These are phyloP conservation scores for Pyrus pyrifolia DNA, from an alignment of 306 rosid genomes.

Conservation along the genomic window DNA sequence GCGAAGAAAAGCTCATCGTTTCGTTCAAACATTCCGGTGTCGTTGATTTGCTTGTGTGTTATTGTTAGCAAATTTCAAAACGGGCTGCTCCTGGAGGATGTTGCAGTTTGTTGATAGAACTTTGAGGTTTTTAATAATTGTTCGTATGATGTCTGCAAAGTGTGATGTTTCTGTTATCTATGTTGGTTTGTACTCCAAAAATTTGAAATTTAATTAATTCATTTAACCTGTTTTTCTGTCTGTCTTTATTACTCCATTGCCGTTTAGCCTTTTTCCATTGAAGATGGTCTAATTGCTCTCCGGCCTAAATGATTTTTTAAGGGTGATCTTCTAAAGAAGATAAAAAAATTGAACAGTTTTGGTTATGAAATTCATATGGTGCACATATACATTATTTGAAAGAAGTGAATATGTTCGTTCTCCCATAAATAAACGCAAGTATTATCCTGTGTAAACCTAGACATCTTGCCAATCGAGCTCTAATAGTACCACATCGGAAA, in stretches of 20 bases:
- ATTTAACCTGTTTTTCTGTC: neutral
- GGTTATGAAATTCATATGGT: no score
- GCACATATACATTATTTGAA: no score
- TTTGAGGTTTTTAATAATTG: neutral
- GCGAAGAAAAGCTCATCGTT: neutral
- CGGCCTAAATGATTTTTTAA: no score
- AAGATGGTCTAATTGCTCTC: no score
- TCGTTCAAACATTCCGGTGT: neutral
- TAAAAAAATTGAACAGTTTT: no score
- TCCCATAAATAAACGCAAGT: no score
- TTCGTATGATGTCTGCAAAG: neutral
- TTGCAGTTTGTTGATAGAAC: slow-evolving; percentile 2
- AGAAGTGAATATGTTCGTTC: no score
- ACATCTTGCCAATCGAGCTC: no score
- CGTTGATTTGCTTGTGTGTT: neutral
- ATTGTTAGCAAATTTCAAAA: neutral
- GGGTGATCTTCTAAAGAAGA: no score
- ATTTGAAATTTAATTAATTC: neutral
- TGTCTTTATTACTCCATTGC: neutral
- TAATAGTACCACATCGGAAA: no score
- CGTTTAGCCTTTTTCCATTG: no score
- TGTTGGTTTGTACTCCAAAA: neutral
- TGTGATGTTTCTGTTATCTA: neutral
- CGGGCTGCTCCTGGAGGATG: neutral
- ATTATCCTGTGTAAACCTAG: no score